Conservation (phyloP, 2,329 filamentous ascomycete genomes). For the Aspergillus spinulosporus region DNA sequence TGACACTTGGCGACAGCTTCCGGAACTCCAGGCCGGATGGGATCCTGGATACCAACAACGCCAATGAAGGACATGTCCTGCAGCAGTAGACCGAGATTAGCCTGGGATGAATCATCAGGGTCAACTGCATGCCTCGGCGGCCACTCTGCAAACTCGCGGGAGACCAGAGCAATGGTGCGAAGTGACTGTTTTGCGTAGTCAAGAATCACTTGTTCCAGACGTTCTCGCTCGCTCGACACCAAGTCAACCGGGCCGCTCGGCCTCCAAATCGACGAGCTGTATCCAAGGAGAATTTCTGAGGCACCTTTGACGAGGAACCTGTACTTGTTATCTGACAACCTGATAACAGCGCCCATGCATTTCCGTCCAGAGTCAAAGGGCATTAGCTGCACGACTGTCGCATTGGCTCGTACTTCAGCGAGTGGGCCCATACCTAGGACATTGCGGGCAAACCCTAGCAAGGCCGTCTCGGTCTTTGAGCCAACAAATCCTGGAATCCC, state of each 20-base stretch:
- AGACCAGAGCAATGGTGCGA: slow-evolving; percentile 70
- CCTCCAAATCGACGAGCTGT: slow-evolving; percentile 22
- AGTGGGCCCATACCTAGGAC: slow-evolving; percentile 62
- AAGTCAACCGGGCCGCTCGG: slow-evolving; percentile 14
- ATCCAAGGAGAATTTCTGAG: slow-evolving; percentile 35
- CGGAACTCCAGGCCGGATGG: slow-evolving; percentile 62
- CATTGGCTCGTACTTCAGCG: slow-evolving; percentile 57
- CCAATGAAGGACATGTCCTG: slow-evolving; percentile 69
- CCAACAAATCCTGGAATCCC: slow-evolving; percentile 55
- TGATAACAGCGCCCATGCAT: slow-evolving; percentile 48
- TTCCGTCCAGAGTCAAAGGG: slow-evolving; percentile 70
- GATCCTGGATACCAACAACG: slow-evolving; percentile 70
- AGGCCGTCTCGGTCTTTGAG: slow-evolving; percentile 69
- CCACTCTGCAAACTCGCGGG: slow-evolving; percentile 67
- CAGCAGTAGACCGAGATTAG: slow-evolving; percentile 65
- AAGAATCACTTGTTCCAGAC: slow-evolving; percentile 19
- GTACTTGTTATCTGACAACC: slow-evolving; percentile 24
- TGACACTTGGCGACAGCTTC: slow-evolving; percentile 35
- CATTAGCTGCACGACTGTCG: slow-evolving; percentile 61
- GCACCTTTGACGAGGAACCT: slow-evolving; percentile 40
- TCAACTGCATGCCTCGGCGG: slow-evolving; percentile 57
- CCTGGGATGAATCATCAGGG: slow-evolving; percentile 63
- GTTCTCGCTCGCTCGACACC: not conserved
- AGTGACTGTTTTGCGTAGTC: slow-evolving; percentile 56
- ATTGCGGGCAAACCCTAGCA: slow-evolving; percentile 64